Conservation (phyloP, 1,139 yeast species). For the Suhomyces chickasaworum region DNA sequence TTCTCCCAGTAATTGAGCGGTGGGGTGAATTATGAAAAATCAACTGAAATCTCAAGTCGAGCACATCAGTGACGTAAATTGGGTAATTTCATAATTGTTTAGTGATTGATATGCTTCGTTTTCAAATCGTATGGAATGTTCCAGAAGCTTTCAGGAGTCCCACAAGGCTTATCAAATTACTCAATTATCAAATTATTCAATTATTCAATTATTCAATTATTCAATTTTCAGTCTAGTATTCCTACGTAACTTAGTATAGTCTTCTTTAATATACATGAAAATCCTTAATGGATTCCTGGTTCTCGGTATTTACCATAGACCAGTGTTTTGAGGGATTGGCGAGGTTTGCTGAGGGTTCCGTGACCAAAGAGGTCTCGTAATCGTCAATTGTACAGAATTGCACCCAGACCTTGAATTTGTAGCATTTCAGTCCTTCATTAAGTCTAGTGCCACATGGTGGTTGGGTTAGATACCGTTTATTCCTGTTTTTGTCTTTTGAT, state of each 20-base stretch:
- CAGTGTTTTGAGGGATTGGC: too few relatives aligned
- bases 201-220: too few relatives aligned
- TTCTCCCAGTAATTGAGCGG: too few relatives aligned
- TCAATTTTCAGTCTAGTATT: not conserved
- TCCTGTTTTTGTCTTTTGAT: constrained; percentile 9
- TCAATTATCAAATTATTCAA: too few relatives aligned
- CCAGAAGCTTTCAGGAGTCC: too few relatives aligned
- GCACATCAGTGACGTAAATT: too few relatives aligned
- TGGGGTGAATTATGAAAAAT: too few relatives aligned
- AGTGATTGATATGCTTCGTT: too few relatives aligned
- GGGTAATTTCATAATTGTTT: too few relatives aligned
- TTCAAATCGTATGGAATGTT: too few relatives aligned
- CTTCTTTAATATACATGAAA: not conserved
- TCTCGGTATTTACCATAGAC: not conserved
- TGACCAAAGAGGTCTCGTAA: not conserved
- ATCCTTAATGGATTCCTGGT: not conserved
- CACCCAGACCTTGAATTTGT: not conserved
- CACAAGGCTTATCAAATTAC: too few relatives aligned
- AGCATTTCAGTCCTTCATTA: not conserved
- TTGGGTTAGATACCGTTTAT: not conserved
- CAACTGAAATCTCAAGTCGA: too few relatives aligned
- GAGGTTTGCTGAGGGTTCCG: not conserved
- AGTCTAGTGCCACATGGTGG: not conserved
- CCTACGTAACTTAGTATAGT: not conserved
- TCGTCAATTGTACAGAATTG: not conserved